Percentiles rank a stretch among this genome's conserved stretches.
These are phyloP conservation scores for Populus nigra DNA, from an alignment of 345 rosid genomes.

Conservation along the genomic window DNA sequence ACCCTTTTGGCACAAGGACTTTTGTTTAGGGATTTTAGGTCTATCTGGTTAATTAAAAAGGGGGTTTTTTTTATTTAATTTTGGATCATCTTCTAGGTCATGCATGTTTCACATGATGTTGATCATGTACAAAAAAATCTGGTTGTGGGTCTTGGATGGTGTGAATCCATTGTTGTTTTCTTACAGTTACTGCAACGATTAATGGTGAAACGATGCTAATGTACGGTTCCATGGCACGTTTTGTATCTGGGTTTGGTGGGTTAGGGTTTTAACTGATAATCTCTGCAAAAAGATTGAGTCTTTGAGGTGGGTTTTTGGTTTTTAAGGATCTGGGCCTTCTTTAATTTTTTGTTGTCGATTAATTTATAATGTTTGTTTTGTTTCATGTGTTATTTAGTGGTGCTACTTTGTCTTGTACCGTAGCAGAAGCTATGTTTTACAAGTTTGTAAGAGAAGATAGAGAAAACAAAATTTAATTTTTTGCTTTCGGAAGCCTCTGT, in stretches of 20 bases:
- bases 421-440: background rate
- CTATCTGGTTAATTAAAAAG: background rate
- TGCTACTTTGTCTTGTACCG: background rate
- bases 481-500: background rate
- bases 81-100: slow-evolving; percentile 1
- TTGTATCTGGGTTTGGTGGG: slow-evolving; percentile 12
- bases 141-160: slow-evolving; percentile 14
- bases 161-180: background rate
- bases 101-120: slow-evolving; percentile 7
- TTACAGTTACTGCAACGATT: background rate
- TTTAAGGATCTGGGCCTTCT: slow-evolving; percentile 4
- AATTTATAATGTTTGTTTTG: background rate
- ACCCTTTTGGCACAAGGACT: slow-evolving; percentile 10
- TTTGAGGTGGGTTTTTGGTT: slow-evolving; percentile 17
- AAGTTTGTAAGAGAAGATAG: background rate
- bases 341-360: background rate
- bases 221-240: slow-evolving; percentile 1
- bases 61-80: background rate
- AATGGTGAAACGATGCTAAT: slow-evolving; percentile 5
- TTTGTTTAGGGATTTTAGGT: background rate
- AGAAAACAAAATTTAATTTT: background rate
- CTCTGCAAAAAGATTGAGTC: background rate
- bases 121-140: slow-evolving; percentile 5
- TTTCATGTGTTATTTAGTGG: background rate
- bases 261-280: slow-evolving; percentile 23